Evolutionary conservation across 441 rosid genomes (phyloP).

Genomic region (Brassica hybrid): DNA sequence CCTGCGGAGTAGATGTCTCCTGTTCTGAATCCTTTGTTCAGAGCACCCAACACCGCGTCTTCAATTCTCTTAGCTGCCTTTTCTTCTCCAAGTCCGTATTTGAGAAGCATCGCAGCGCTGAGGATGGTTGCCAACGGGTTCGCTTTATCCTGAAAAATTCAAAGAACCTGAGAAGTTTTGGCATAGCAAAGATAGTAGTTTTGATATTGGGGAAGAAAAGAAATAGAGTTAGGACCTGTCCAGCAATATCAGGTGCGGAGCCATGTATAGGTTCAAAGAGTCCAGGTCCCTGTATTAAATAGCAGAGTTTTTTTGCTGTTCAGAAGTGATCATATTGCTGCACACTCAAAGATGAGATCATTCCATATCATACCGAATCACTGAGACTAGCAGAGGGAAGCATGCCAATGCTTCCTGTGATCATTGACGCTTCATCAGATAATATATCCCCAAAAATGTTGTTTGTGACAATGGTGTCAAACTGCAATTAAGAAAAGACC

Average conservation of each 20-base stretch:
- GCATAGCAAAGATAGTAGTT: neutral
- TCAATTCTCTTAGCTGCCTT: constrained; percentile 85
- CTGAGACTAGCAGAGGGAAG: constrained; percentile 99
- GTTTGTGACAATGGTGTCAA: constrained; percentile 94
- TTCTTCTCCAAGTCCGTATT: constrained; percentile 85
- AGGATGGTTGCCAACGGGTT: constrained; percentile 93
- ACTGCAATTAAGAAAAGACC: constrained; percentile 57
- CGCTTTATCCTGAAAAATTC: constrained; percentile 78
- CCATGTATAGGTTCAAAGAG: constrained; percentile 53
- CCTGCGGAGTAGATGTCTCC: constrained; percentile 84
- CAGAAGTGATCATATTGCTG: constrained; percentile 10
- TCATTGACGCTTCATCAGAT: constrained; percentile 96
- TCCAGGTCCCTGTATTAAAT: constrained; percentile 76
- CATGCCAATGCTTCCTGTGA: constrained; percentile 99
- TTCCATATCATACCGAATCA: constrained; percentile 55
- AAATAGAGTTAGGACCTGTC: constrained; percentile 61
- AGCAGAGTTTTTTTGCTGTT: neutral
- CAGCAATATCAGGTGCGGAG: constrained; percentile 97
- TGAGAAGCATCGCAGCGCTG: constrained; percentile 95
- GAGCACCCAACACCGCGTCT: constrained; percentile 76
- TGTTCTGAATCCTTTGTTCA: constrained; percentile 81
- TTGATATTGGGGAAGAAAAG: neutral
- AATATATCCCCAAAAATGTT: constrained; percentile 97
- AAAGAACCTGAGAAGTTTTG: constrained; percentile 17
- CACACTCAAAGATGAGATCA: neutral